These are phyloP conservation scores for Boletus vinaceobasis DNA, from an alignment of 768 basidiomycete genomes.

Conservation along the genomic window DNA sequence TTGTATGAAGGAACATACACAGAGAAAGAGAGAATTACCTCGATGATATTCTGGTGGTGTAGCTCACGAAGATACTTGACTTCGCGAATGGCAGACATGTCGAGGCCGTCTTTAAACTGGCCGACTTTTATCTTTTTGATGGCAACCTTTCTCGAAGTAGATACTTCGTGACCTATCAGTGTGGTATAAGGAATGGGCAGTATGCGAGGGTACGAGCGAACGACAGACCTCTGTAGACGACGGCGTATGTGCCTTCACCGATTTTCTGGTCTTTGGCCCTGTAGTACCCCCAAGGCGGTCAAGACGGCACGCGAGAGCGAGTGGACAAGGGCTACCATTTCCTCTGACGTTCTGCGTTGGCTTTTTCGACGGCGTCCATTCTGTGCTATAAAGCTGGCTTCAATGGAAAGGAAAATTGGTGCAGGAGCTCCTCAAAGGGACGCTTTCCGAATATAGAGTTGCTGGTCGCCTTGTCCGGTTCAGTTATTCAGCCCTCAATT, in stretches of 20 bases:
- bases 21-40: constrained; percentile 44
- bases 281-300: constrained; percentile 9
- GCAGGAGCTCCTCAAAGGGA: neutral
- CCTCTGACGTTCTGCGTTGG: constrained; percentile 69
- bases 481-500: neutral
- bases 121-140: constrained; percentile 99
- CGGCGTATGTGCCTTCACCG: constrained; percentile 93
- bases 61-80: constrained; percentile 96
- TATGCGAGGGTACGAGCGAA: neutral
- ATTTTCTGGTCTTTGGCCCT: constrained; percentile 83
- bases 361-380: constrained; percentile 80
- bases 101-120: constrained; percentile 95
- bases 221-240: constrained; percentile 81
- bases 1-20: neutral
- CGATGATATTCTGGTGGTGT: constrained; percentile 92
- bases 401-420: too few species aligned
- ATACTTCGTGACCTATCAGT: constrained; percentile 61
- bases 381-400: neutral
- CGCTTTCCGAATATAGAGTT: neutral
- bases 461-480: neutral
- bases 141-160: constrained; percentile 81
- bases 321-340: constrained; percentile 46
- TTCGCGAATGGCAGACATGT: constrained; percentile 98
- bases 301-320: neutral
- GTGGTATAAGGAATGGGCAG: constrained; percentile 5